Percentiles rank a stretch among this genome's conserved stretches.
phyloP scores from a whole-genome alignment of 2,329 filamentous ascomycete species.

The Fusarium acutatum region DNA sequence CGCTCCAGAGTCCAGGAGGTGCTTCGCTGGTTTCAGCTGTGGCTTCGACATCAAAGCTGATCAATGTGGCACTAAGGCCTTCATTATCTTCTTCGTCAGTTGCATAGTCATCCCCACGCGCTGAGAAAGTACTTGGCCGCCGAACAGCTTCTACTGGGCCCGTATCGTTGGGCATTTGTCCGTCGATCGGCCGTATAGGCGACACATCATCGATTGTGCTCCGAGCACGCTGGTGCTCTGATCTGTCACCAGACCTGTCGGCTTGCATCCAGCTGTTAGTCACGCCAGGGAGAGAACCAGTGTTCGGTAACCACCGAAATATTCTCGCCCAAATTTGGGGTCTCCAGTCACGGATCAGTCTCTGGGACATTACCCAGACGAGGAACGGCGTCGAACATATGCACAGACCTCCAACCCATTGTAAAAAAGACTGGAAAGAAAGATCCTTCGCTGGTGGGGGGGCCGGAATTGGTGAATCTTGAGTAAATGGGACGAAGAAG shows the following conservation, averaged over 20 bases:
- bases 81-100: slow-evolving; percentile 67
- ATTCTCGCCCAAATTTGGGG: slow-evolving; percentile 51
- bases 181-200: slow-evolving; percentile 44
- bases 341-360: slow-evolving; percentile 48
- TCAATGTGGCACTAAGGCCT: slow-evolving; percentile 63
- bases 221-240: slow-evolving; percentile 34
- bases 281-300: slow-evolving; percentile 42
- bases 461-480: slow-evolving; percentile 58
- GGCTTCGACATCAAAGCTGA: slow-evolving; percentile 69
- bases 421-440: slow-evolving; percentile 48
- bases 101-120: slow-evolving; percentile 60
- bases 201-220: slow-evolving; percentile 37
- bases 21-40: slow-evolving; percentile 61
- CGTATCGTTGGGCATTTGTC: slow-evolving; percentile 40
- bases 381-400: slow-evolving; percentile 58
- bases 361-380: slow-evolving; percentile 55
- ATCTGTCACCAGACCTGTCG: slow-evolving; percentile 22
- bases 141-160: slow-evolving; percentile 47
- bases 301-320: slow-evolving; percentile 52
- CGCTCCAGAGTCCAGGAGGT: slow-evolving; percentile 64
- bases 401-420: slow-evolving; percentile 54
- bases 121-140: slow-evolving; percentile 57
- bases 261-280: slow-evolving; percentile 16
- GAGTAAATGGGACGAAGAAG: slow-evolving; percentile 65
- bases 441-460: slow-evolving; percentile 54